phyloP scores from a whole-genome alignment of 352 stramenopile species.

The Chloridella minuta region DNA sequence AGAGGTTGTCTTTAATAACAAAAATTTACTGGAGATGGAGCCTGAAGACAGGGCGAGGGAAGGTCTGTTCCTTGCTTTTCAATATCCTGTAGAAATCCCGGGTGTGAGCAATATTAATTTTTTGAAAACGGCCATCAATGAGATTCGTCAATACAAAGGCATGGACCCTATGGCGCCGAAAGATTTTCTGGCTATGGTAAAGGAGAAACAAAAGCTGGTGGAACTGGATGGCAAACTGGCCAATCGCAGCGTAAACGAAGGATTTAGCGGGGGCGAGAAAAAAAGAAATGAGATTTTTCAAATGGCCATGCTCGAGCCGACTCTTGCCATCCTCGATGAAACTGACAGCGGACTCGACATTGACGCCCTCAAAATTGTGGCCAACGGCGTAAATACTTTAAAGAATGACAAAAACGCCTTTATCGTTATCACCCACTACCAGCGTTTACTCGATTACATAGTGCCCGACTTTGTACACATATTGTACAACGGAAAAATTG shows the following conservation, averaged over 20 bases:
- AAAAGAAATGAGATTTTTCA: conserved; percentile 17
- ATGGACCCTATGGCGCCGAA: not conserved
- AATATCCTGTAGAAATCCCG: conserved; percentile 15
- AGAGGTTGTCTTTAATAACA: not conserved
- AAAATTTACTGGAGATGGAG: conserved; percentile 11
- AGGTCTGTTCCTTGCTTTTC: conserved; percentile 15
- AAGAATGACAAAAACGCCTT: not conserved
- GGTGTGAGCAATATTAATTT: conserved; percentile 14
- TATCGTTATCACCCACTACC: conserved; percentile 16
- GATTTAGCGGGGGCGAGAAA: conserved; percentile 14
- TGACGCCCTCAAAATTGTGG: conserved; percentile 12
- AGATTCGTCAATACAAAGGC: not conserved
- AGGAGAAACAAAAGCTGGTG: not conserved
- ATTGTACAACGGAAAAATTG: not conserved
- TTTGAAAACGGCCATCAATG: not conserved
- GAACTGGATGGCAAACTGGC: not conserved
- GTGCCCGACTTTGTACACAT: conserved; percentile 15
- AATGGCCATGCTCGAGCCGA: conserved; percentile 16
- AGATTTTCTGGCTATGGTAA: not conserved
- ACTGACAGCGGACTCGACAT: conserved; percentile 14
- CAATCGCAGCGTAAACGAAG: conserved; percentile 15
- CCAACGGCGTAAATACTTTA: conserved; percentile 11
- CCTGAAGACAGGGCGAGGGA: not conserved
- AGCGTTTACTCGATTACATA: conserved; percentile 14
- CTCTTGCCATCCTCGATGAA: conserved; percentile 14